These are phyloP conservation scores for Colletotrichum camelliae DNA, from an alignment of 2,329 filamentous ascomycete genomes.

Conservation along the genomic window DNA sequence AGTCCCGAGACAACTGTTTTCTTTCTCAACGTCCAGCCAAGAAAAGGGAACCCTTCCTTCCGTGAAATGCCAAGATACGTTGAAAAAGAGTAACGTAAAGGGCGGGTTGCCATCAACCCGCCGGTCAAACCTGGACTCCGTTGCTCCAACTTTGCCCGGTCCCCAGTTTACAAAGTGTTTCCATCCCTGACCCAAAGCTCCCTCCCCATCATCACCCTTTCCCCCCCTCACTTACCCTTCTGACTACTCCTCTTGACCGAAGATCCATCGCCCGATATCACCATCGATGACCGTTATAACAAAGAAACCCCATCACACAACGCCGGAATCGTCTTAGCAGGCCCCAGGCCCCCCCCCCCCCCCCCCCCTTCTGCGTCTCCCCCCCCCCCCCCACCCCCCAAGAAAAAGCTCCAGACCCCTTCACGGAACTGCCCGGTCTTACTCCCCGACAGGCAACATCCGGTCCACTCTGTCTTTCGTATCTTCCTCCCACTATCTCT, in stretches of 20 bases:
- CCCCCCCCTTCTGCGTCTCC: no score
- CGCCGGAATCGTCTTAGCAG: slow-evolving; percentile 6
- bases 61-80: not conserved
- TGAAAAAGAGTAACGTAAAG: not conserved
- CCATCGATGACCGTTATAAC: slow-evolving; percentile 17
- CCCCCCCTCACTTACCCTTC: not conserved
- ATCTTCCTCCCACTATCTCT: not conserved
- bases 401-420: not conserved
- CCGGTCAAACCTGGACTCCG: slow-evolving; percentile 1
- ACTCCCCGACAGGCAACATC: not conserved
- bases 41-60: not conserved
- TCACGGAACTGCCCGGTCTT: not conserved
- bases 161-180: not conserved
- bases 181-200: not conserved
- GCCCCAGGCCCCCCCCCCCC: no score
- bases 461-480: not conserved
- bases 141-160: not conserved
- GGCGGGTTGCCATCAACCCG: not conserved
- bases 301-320: not conserved
- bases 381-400: no score
- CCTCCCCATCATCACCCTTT: not conserved
- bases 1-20: not conserved
- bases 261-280: not conserved
- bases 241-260: not conserved
- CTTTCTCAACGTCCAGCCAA: slow-evolving; percentile 16